Percentiles rank a stretch among this genome's conserved stretches.
These are phyloP conservation scores for Marasmius sp. DNA, from an alignment of 1,284 basidiomycete genomes.

Conservation along the genomic window DNA sequence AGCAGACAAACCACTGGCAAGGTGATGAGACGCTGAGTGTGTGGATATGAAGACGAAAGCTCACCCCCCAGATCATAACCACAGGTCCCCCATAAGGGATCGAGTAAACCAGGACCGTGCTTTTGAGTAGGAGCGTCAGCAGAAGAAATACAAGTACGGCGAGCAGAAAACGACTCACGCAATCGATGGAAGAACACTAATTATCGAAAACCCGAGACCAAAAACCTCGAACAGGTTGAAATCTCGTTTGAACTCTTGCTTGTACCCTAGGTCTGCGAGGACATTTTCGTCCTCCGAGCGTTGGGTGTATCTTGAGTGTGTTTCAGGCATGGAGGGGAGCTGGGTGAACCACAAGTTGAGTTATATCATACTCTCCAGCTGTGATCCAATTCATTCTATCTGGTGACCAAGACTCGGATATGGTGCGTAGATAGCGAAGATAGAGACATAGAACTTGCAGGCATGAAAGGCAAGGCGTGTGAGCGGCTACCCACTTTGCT, in stretches of 20 bases:
- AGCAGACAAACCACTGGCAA: slow-evolving; percentile 36
- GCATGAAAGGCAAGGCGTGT: no score
- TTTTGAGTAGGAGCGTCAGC: neutral
- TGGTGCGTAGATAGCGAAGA: no score
- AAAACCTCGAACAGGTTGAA: slow-evolving; percentile 10
- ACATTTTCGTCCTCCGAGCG: slow-evolving; percentile 5
- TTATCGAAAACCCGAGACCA: slow-evolving; percentile 9
- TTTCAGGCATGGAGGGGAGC: no score
- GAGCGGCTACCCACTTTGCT: no score
- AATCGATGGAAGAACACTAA: slow-evolving; percentile 11
- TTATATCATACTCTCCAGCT: no score
- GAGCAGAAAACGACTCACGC: slow-evolving; percentile 1
- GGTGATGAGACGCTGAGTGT: neutral
- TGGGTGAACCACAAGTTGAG: no score
- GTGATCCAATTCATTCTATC: no score
- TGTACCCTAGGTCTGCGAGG: slow-evolving; percentile 13
- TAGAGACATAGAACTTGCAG: no score
- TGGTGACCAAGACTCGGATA: no score
- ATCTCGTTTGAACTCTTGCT: slow-evolving; percentile 14
- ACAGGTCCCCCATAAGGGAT: slow-evolving; percentile 55
- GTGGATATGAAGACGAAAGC: slow-evolving; percentile 10
- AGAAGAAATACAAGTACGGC: neutral
- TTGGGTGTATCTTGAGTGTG: no score
- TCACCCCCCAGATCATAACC: slow-evolving; percentile 53
- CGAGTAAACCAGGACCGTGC: slow-evolving; percentile 35